Percentiles rank a stretch among this genome's conserved stretches.
These are phyloP conservation scores for Waitea zeae DNA, from an alignment of 1,284 basidiomycete genomes.

Conservation along the genomic window DNA sequence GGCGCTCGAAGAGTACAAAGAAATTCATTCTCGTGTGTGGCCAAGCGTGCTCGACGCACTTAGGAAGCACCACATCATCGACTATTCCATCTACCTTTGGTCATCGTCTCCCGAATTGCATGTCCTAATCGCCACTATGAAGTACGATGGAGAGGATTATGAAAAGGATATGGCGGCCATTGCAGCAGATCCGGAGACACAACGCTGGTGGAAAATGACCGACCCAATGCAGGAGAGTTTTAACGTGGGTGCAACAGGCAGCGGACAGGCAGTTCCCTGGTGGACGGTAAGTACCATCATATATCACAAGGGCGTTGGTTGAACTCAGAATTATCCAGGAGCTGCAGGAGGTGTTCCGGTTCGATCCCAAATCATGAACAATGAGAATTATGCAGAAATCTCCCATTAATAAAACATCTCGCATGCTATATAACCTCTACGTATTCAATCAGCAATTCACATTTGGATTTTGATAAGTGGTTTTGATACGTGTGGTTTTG, in stretches of 20 bases:
- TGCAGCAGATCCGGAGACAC: slow-evolving; percentile 47
- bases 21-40: slow-evolving; percentile 52
- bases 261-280: slow-evolving; percentile 49
- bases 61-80: slow-evolving; percentile 46
- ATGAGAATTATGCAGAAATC: no score
- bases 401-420: no score
- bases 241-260: slow-evolving; percentile 48
- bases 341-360: slow-evolving; percentile 55
- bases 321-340: slow-evolving; percentile 17
- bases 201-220: slow-evolving; percentile 62
- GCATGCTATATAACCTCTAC: no score
- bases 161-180: slow-evolving; percentile 50
- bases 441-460: no score
- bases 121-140: slow-evolving; percentile 56
- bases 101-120: slow-evolving; percentile 37
- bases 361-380: no score
- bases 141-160: slow-evolving; percentile 45
- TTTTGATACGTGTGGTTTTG: no score
- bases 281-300: slow-evolving; percentile 32
- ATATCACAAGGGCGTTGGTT: neutral
- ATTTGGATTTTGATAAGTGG: no score
- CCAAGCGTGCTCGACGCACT: slow-evolving; percentile 54
- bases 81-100: slow-evolving; percentile 65
- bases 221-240: slow-evolving; percentile 69
- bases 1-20: slow-evolving; percentile 47